phyloP scores from a whole-genome alignment of 768 basidiomycete species.

The Suillus paluster region DNA sequence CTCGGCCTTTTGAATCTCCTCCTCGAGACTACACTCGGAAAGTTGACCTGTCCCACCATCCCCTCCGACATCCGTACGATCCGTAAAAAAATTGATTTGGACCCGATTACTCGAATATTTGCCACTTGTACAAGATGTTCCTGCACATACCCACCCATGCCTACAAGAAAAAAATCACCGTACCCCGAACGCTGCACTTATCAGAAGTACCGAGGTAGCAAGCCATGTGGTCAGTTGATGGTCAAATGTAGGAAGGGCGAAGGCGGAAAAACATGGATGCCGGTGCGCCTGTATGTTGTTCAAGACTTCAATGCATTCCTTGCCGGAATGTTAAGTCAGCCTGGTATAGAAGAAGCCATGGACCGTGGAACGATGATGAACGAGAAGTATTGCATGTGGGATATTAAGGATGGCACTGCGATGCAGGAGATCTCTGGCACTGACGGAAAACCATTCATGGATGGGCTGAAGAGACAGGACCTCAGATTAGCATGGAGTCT shows the following conservation, averaged over 20 bases:
- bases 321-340: constrained; percentile 25
- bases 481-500: constrained; percentile 29
- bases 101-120: constrained; percentile 21
- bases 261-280: background rate
- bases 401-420: constrained; percentile 33
- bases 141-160: constrained; percentile 20
- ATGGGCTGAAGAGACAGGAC: background rate
- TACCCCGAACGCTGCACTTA: constrained; percentile 28
- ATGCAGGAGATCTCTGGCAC: constrained; percentile 26
- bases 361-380: constrained; percentile 18
- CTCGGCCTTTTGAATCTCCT: constrained; percentile 10
- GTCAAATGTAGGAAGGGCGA: background rate
- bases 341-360: constrained; percentile 32
- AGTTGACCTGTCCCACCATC: background rate
- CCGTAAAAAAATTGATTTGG: constrained; percentile 20
- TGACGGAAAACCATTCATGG: constrained; percentile 29
- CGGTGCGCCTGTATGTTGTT: constrained; percentile 23
- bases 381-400: constrained; percentile 12
- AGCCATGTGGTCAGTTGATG: constrained; percentile 18
- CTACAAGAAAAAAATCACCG: background rate
- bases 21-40: background rate
- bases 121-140: constrained; percentile 34
- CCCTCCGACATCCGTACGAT: constrained; percentile 24
- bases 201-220: constrained; percentile 16
- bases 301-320: constrained; percentile 36